Evolutionary conservation across 805 yeast species (phyloP).

Genomic region (Priceomyces castillae): DNA sequence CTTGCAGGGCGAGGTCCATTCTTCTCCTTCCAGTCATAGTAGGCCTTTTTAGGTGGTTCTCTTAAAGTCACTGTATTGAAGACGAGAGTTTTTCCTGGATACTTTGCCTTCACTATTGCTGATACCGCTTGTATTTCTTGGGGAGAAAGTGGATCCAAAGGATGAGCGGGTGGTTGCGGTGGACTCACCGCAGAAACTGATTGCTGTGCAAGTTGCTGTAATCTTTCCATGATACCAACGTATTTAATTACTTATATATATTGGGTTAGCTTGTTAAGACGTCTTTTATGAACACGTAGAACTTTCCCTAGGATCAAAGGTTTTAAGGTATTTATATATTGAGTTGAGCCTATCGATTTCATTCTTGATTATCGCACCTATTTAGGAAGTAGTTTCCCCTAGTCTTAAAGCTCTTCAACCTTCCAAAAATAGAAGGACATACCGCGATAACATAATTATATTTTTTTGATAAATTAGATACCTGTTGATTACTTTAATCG

Average conservation of each 20-base stretch:
- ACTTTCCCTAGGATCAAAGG: neutral
- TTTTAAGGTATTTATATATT: neutral
- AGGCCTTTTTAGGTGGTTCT: slow-evolving; percentile 67
- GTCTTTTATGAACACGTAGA: neutral
- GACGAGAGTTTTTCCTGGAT: slow-evolving; percentile 42
- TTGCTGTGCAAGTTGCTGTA: slow-evolving; percentile 61
- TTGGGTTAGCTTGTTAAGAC: neutral
- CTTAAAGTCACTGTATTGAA: slow-evolving; percentile 70
- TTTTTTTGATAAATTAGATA: neutral
- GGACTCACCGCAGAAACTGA: slow-evolving; percentile 53
- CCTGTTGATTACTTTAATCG: neutral
- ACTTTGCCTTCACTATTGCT: slow-evolving; percentile 48
- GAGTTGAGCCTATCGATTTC: neutral
- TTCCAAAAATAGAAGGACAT: neutral
- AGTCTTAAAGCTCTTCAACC: neutral
- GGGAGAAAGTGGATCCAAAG: slow-evolving; percentile 67
- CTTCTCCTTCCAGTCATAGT: slow-evolving; percentile 62
- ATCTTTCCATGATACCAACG: slow-evolving; percentile 52
- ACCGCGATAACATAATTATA: neutral
- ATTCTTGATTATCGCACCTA: neutral
- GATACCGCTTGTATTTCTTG: slow-evolving; percentile 61
- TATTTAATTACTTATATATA: neutral
- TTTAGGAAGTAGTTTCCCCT: neutral
- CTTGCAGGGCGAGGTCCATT: slow-evolving; percentile 65
- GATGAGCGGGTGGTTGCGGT: slow-evolving; percentile 59